phyloP scores from a whole-genome alignment of 2,329 filamentous ascomycete genomes.

The Pseudogymnoascus sp. region DNA sequence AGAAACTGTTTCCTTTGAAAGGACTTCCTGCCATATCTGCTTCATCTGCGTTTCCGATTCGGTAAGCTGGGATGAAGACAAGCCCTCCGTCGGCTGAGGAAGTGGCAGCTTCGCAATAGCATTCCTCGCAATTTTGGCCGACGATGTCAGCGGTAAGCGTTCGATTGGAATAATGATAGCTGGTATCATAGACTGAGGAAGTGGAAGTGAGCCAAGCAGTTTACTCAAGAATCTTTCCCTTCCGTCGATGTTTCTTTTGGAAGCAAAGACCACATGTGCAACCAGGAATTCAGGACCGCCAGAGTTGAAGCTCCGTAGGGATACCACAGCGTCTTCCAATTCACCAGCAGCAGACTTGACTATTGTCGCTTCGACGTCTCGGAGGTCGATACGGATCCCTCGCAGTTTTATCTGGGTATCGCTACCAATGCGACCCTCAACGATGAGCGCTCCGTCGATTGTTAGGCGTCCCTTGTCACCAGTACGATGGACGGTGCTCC shows the following conservation, averaged over 20 bases:
- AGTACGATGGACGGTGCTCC: conserved; percentile 18
- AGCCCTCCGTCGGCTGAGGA: background rate
- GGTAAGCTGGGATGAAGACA: background rate
- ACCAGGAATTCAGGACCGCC: conserved; percentile 23
- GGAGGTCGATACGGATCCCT: conserved; percentile 33
- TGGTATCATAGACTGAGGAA: conserved; percentile 33
- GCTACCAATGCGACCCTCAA: conserved; percentile 25
- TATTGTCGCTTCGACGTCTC: conserved; percentile 32
- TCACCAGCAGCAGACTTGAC: conserved; percentile 20
- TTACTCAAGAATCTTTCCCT: conserved; percentile 14
- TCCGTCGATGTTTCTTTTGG: background rate
- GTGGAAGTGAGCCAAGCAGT: conserved; percentile 21
- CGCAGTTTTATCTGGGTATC: conserved; percentile 31
- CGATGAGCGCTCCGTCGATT: conserved; percentile 22
- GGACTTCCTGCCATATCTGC: conserved; percentile 13
- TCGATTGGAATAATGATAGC: conserved; percentile 23
- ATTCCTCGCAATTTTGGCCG: conserved; percentile 27
- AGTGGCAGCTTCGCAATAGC: background rate
- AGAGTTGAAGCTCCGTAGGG: conserved; percentile 13
- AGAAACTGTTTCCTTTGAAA: background rate
- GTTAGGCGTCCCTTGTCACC: conserved; percentile 25
- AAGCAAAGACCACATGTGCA: conserved; percentile 28
- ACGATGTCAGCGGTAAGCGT: conserved; percentile 24
- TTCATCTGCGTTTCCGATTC: conserved; percentile 9
- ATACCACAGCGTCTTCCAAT: conserved; percentile 23